A percentile compares a stretch with the other conserved stretches of the same genome.
Evolutionary conservation across 306 rosid species (phyloP).

Genomic region (Adenanthera pavonina): DNA sequence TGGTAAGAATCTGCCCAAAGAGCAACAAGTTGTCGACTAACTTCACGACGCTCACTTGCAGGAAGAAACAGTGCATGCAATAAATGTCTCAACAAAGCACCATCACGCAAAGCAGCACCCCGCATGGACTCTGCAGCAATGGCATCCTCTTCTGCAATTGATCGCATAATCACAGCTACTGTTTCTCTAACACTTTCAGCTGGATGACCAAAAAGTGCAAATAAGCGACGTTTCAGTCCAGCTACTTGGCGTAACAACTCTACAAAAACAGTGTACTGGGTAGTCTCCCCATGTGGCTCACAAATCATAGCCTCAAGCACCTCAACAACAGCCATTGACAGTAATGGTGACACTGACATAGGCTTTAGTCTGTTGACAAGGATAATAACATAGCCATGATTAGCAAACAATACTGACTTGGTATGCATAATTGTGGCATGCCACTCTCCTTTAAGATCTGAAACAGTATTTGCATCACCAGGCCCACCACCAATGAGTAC

Average conservation of each 20-base stretch:
- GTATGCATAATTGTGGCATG: conserved; percentile 97
- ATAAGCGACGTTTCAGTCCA: conserved; percentile 95
- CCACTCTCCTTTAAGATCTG: conserved; percentile 96
- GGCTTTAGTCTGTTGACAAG: conserved; percentile 93
- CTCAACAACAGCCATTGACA: conserved; percentile 97
- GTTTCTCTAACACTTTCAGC: conserved; percentile 98
- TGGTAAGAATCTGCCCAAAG: conserved; percentile 99
- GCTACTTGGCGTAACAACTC: conserved; percentile 98
- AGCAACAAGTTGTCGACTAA: conserved; percentile 97
- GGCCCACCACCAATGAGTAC: conserved; percentile 98
- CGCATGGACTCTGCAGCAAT: conserved; percentile 99
- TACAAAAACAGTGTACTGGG: conserved; percentile 92
- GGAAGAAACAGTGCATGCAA: conserved; percentile 91
- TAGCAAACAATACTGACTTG: conserved; percentile 93
- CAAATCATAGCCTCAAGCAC: conserved; percentile 99
- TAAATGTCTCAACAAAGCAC: conserved; percentile 94
- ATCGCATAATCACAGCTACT: conserved; percentile 96
- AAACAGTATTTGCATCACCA: conserved; percentile 65
- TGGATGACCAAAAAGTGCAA: conserved; percentile 98
- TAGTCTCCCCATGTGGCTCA: conserved; percentile 97
- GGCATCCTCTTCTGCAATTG: conserved; percentile 99
- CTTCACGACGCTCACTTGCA: conserved; percentile 90
- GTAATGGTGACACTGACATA: conserved; percentile 87
- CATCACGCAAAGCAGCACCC: conserved; percentile 98
- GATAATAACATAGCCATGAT: conserved; percentile 73